Conservation (phyloP, 2,329 filamentous ascomycete genomes). For the Penicillium sp. region DNA sequence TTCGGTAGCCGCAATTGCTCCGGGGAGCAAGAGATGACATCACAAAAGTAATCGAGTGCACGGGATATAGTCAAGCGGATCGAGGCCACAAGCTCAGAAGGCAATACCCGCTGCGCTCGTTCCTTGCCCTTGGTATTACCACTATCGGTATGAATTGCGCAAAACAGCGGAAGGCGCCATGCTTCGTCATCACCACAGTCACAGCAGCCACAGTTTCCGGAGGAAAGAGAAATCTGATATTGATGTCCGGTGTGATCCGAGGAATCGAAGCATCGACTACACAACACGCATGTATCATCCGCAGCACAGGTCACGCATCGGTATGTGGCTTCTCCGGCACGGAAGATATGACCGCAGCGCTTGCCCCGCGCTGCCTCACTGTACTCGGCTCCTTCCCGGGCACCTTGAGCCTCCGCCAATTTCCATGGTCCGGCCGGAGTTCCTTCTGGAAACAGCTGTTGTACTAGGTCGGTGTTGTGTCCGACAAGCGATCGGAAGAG, state of each 20-base stretch:
- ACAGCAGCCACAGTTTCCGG: constrained; percentile 92
- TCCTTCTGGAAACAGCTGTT: constrained; percentile 78
- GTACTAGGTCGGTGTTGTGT: constrained; percentile 69
- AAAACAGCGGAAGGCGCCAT: constrained; percentile 78
- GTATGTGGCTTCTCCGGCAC: constrained; percentile 88
- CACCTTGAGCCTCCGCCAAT: constrained; percentile 82
- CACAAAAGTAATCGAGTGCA: constrained; percentile 90
- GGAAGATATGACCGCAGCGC: constrained; percentile 96
- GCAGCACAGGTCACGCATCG: constrained; percentile 89
- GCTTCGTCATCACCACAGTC: constrained; percentile 96
- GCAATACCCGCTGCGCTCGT: constrained; percentile 65
- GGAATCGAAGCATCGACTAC: constrained; percentile 88
- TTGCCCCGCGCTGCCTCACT: constrained; percentile 87
- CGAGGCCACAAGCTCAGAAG: constrained; percentile 70
- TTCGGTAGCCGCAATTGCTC: constrained; percentile 89
- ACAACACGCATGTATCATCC: constrained; percentile 94
- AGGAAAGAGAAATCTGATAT: constrained; percentile 82
- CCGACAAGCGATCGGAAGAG: constrained; percentile 87
- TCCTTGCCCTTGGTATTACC: constrained; percentile 47
- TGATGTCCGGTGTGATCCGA: constrained; percentile 93
- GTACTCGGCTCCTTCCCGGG: constrained; percentile 92
- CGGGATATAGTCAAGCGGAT: constrained; percentile 84
- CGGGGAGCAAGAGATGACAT: constrained; percentile 95
- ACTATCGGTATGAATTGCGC: constrained; percentile 82
- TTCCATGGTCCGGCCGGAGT: constrained; percentile 65